Evolutionary conservation across 371 early-diverging fungal species (phyloP).

Genomic region (Mortierella sp.): DNA sequence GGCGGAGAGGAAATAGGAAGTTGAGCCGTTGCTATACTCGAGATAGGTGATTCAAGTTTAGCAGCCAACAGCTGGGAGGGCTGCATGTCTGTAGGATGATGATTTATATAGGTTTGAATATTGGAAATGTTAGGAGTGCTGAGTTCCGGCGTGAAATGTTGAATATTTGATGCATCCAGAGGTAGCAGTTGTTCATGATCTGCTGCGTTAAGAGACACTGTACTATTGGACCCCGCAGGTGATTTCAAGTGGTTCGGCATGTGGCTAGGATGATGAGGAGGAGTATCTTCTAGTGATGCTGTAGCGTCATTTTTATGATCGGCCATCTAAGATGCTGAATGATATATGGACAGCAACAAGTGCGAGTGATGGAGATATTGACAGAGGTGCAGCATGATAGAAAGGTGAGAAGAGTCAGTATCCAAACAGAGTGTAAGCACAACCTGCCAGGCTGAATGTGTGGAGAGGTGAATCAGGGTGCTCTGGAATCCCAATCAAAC

Average conservation of each 20-base stretch:
- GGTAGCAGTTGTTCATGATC: slow-evolving; percentile 13
- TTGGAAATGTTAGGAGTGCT: slow-evolving; percentile 22
- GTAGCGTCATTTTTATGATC: neutral
- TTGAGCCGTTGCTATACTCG: neutral
- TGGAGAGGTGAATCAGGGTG: neutral
- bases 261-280: slow-evolving; percentile 7
- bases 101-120: slow-evolving; percentile 19
- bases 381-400: neutral
- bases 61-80: slow-evolving; percentile 2
- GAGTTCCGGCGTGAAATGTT: slow-evolving; percentile 26
- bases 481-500: slow-evolving; percentile 1
- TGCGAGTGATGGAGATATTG: neutral
- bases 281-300: neutral
- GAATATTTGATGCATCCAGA: slow-evolving; percentile 11
- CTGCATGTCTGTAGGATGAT: neutral
- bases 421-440: neutral
- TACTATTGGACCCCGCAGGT: slow-evolving; percentile 22
- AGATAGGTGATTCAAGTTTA: slow-evolving; percentile 25
- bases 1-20: slow-evolving; percentile 21
- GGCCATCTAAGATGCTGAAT: neutral
- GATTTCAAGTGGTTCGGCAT: slow-evolving; percentile 16
- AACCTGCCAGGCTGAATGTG: neutral
- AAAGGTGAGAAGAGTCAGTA: neutral
- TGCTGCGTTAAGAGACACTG: slow-evolving; percentile 28
- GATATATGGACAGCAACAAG: neutral